A percentile compares a stretch with the other conserved stretches of the same genome.
Evolutionary conservation across 208 protist genomes (phyloP).

Genomic region (Crithidia expoeki): DNA sequence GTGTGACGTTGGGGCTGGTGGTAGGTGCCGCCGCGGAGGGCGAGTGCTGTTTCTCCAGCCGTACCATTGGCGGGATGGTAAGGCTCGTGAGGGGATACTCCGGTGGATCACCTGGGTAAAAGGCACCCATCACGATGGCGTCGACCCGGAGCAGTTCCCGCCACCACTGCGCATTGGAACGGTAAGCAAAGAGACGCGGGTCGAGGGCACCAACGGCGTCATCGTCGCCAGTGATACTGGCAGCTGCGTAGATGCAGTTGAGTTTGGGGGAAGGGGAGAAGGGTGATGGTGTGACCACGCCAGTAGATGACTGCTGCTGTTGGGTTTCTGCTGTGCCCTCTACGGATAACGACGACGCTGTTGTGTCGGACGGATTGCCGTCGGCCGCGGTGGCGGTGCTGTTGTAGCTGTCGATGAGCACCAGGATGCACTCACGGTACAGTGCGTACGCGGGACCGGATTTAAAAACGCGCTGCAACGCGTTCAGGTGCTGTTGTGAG

Average conservation of each 20-base stretch:
- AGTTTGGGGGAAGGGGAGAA: too few species aligned
- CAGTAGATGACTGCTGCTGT: not conserved
- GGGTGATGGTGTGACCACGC: too few species aligned
- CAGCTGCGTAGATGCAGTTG: not conserved
- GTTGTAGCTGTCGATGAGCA: constrained; percentile 24
- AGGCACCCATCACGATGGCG: constrained; percentile 19
- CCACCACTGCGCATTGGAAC: constrained; percentile 28
- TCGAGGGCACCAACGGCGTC: constrained; percentile 19
- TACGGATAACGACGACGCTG: not conserved
- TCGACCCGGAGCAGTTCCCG: constrained; percentile 34
- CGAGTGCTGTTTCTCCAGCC: constrained; percentile 8
- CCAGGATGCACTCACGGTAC: constrained; percentile 54
- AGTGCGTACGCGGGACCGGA: constrained; percentile 36
- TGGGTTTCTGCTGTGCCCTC: not conserved
- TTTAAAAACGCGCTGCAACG: constrained; percentile 34
- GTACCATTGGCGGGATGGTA: constrained; percentile 18
- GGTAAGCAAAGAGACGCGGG: constrained; percentile 16
- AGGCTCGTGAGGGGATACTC: constrained; percentile 35
- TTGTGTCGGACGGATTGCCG: not conserved
- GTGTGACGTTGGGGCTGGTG: constrained; percentile 2
- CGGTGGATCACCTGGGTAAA: constrained; percentile 23
- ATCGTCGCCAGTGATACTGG: constrained; percentile 3
- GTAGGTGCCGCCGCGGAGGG: not conserved
- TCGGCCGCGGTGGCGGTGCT: not conserved
- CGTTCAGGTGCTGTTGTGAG: not conserved